Base-by-base conservation (phyloP, 495 filamentous ascomycete species). In the Zalerion maritima region DNA sequence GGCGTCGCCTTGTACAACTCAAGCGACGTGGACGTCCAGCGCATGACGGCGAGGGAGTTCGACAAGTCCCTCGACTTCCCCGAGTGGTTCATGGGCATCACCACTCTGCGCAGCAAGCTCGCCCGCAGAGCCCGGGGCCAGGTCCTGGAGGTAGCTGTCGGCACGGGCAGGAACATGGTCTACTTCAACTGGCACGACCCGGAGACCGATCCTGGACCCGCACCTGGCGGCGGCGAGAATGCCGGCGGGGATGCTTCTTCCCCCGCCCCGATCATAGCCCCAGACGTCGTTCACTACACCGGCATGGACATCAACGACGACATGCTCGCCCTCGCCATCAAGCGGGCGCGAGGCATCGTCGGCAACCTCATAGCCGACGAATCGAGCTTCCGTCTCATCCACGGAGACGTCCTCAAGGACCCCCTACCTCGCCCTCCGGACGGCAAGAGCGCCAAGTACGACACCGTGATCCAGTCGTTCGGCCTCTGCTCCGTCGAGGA, bases 401-500 rank as follows among this genome's bases (percentile, higher is more conserved):
- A 54, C 31, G 50, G 31, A 6, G 61, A 66, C 35, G 60, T 55
- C 0, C 36, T n/a, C n/a, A n/a, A 55, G 28, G 2, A 26, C 10
- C 16, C 36, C 1, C 40, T 61, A 10, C 57, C 55, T 0, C 24
- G 35, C 2, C 33, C 36, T 3, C 26, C 36, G 22, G 36, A 41
- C 28, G 35, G 39, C 36, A 31, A 4, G 13, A 28, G 23, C 14
- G 31, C 26, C 18, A 62, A 62, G 41, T 97, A 79, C 52, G 84
- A 94, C 55, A 93, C 81, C 2, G 60, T 94, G 19, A 47, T 97
- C 26, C 84, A 94, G 51, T 91, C 83, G 9, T 92, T 96, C 72
- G 86, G 85, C 1, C 55, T 96, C 4, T 97, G 89, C 58, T 87
- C 79, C 27, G 86, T 85, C 24, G 57, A 62, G 3, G 72, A 80